These are phyloP conservation scores for Penicillium canariense DNA, from an alignment of 495 filamentous ascomycete genomes.

Conservation along the genomic window DNA sequence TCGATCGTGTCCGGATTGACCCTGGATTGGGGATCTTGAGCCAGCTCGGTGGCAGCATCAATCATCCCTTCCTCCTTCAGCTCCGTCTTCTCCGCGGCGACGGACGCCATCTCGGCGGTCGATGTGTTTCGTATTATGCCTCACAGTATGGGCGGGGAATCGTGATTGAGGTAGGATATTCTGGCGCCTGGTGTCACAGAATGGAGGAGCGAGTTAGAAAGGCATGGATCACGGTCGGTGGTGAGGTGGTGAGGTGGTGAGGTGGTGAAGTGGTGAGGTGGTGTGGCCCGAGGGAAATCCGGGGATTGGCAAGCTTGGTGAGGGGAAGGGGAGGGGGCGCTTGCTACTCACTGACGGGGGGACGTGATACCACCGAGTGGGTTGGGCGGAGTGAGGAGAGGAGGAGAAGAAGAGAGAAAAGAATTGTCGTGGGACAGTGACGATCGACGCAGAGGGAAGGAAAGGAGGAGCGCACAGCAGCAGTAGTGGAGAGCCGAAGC, in stretches of 20 bases:
- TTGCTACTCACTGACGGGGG: background rate
- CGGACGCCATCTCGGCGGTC: slow-evolving; percentile 39
- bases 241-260: background rate
- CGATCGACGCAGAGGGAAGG: background rate
- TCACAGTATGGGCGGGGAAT: background rate
- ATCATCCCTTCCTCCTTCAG: slow-evolving; percentile 75
- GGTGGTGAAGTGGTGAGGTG: background rate
- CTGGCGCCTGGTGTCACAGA: background rate
- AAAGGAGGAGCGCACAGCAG: slow-evolving; percentile 3
- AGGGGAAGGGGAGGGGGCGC: background rate
- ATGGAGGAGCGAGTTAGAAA: background rate
- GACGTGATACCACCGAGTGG: background rate
- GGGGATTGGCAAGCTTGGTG: background rate
- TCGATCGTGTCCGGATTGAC: slow-evolving; percentile 71
- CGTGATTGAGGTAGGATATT: background rate
- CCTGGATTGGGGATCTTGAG: slow-evolving; percentile 62
- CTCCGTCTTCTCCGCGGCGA: slow-evolving; percentile 49
- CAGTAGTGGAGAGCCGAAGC: background rate
- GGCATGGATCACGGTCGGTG: background rate
- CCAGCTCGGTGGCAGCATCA: slow-evolving; percentile 54
- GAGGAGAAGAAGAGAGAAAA: background rate
- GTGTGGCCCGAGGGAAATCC: background rate
- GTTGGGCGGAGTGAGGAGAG: background rate
- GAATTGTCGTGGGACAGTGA: background rate
- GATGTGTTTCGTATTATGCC: background rate